Conservation (phyloP, 371 early-diverging fungal species). For the Mucor plumbeus region DNA sequence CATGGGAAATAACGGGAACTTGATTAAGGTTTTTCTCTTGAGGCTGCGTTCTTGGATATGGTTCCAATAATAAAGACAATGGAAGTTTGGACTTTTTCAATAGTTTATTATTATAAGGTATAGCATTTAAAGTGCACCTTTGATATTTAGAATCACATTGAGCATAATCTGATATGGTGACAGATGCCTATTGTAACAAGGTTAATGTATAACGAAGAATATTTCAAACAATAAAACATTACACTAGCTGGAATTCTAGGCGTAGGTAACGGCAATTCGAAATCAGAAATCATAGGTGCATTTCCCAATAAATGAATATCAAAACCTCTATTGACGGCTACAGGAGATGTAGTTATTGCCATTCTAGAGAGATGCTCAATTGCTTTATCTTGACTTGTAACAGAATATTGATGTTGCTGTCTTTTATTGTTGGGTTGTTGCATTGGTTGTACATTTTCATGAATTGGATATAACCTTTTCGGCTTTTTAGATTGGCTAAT, state of each 20-base stretch:
- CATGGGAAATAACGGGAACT: slow-evolving; percentile 67
- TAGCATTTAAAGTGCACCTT: slow-evolving; percentile 74
- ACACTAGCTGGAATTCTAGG: slow-evolving; percentile 51
- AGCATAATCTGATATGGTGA: slow-evolving; percentile 43
- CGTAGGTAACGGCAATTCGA: slow-evolving; percentile 33
- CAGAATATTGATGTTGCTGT: not conserved
- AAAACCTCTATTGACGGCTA: not conserved
- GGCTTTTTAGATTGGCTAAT: not conserved
- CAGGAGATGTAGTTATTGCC: not conserved
- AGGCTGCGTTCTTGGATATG: slow-evolving; percentile 55
- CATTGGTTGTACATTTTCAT: slow-evolving; percentile 3
- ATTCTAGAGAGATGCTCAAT: not conserved
- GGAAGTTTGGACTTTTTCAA: slow-evolving; percentile 74
- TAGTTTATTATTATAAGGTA: slow-evolving; percentile 66
- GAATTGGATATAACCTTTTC: slow-evolving; percentile 3
- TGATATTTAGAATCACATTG: slow-evolving; percentile 64
- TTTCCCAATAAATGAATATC: slow-evolving; percentile 52
- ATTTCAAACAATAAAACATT: slow-evolving; percentile 15
- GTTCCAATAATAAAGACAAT: slow-evolving; percentile 75
- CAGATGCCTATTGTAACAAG: slow-evolving; percentile 36
- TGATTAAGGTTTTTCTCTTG: slow-evolving; percentile 33
- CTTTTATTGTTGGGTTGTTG: slow-evolving; percentile 8
- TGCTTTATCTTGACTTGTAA: not conserved
- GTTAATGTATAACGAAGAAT: not conserved
- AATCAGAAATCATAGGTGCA: slow-evolving; percentile 49